Percentiles rank a stretch among this genome's conserved stretches.
These are phyloP conservation scores for Chrysoporthe puriensis DNA, from an alignment of 2,329 filamentous ascomycete species.

Conservation along the genomic window DNA sequence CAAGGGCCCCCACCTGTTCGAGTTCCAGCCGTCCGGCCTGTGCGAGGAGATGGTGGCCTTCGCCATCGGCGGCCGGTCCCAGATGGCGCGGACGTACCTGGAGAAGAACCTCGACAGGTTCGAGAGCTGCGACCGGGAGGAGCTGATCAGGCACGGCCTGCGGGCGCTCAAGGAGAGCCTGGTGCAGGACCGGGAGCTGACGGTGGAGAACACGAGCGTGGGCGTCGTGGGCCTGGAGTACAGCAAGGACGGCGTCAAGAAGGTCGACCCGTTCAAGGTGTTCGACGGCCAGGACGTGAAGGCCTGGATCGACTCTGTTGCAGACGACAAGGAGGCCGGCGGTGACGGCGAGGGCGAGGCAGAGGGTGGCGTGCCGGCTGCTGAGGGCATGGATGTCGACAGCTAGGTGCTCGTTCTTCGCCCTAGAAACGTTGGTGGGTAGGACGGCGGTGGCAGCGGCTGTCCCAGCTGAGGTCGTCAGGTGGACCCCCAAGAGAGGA, in stretches of 20 bases:
- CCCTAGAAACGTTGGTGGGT: background rate
- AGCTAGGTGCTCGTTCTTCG: constrained; percentile 29
- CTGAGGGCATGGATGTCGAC: constrained; percentile 52
- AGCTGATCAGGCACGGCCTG: constrained; percentile 88
- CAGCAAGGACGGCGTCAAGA: constrained; percentile 54
- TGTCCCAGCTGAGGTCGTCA: background rate
- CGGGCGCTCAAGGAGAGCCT: constrained; percentile 92
- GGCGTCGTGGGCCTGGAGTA: constrained; percentile 73
- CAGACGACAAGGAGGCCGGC: constrained; percentile 56
- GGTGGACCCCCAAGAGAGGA: background rate
- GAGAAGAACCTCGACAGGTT: constrained; percentile 91
- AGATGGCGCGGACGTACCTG: constrained; percentile 97
- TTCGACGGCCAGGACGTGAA: constrained; percentile 88
- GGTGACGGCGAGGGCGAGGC: constrained; percentile 43
- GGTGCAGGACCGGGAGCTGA: constrained; percentile 96
- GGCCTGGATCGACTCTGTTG: constrained; percentile 78
- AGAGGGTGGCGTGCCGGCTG: constrained; percentile 26
- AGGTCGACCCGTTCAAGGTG: constrained; percentile 81
- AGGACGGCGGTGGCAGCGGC: constrained; percentile 7
- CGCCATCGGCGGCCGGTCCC: constrained; percentile 91
- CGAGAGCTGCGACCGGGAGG: constrained; percentile 73
- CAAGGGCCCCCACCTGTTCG: constrained; percentile 91
- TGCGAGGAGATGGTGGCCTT: constrained; percentile 97
- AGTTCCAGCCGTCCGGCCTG: constrained; percentile 96
- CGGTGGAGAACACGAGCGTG: constrained; percentile 93